Percentiles rank a stretch among this genome's conserved stretches.
These are phyloP conservation scores for Pseudogymnoascus verrucosus DNA, from an alignment of 2,329 filamentous ascomycete genomes.

Conservation along the genomic window DNA sequence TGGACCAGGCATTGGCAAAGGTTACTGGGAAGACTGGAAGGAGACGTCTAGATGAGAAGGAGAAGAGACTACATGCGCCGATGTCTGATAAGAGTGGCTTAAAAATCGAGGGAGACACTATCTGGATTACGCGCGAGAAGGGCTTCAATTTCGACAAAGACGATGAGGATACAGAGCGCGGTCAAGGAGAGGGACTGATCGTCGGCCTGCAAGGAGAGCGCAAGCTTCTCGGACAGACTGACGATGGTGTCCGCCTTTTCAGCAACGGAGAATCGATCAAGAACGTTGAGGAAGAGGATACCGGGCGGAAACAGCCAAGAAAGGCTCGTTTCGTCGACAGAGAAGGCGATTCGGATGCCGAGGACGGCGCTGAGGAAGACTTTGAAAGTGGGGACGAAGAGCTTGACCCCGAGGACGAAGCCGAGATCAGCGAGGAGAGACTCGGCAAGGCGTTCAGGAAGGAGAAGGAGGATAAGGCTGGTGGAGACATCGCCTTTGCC, in stretches of 20 bases:
- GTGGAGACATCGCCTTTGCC: slow-evolving; percentile 78
- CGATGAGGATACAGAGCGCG: slow-evolving; percentile 58
- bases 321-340: slow-evolving; percentile 49
- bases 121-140: slow-evolving; percentile 71
- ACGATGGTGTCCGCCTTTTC: slow-evolving; percentile 80
- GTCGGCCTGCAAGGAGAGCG: slow-evolving; percentile 80
- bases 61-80: slow-evolving; percentile 90
- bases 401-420: slow-evolving; percentile 41
- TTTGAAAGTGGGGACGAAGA: slow-evolving; percentile 47
- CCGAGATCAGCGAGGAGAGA: slow-evolving; percentile 51
- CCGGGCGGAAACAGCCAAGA: slow-evolving; percentile 52
- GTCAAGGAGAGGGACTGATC: slow-evolving; percentile 93
- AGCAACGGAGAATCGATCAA: slow-evolving; percentile 64
- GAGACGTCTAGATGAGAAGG: slow-evolving; percentile 84
- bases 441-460: slow-evolving; percentile 54
- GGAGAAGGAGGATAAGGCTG: slow-evolving; percentile 42
- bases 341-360: slow-evolving; percentile 50
- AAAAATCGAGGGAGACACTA: slow-evolving; percentile 92
- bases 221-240: slow-evolving; percentile 71
- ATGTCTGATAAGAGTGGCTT: slow-evolving; percentile 98
- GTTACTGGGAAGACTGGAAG: slow-evolving; percentile 73
- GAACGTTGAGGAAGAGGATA: slow-evolving; percentile 49
- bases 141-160: slow-evolving; percentile 68
- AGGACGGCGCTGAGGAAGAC: slow-evolving; percentile 46
- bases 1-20: slow-evolving; percentile 82